Conservation (phyloP, 306 rosid species). For the Luffa acutangula region DNA sequence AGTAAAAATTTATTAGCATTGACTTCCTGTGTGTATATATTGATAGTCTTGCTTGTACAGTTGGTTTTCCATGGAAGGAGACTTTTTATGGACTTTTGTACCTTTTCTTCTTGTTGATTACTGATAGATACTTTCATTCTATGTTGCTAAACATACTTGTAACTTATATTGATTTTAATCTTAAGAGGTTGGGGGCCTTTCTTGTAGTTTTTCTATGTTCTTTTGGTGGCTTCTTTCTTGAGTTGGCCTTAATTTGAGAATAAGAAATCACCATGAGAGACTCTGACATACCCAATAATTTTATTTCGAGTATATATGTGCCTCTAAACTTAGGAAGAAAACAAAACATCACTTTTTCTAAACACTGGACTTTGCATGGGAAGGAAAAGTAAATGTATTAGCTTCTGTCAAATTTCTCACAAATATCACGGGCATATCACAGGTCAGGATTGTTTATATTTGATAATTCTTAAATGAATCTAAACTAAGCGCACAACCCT, state of each 20-base stretch:
- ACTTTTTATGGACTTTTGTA: neutral
- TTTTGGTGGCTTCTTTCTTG: neutral
- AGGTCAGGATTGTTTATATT: neutral
- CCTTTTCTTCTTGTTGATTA: neutral
- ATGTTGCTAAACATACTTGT: too few relatives aligned
- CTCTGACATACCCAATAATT: neutral
- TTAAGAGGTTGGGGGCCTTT: neutral
- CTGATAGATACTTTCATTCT: too few relatives aligned
- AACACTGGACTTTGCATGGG: neutral
- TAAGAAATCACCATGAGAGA: neutral
- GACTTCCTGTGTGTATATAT: neutral
- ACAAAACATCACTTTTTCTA: neutral
- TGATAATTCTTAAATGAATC: neutral
- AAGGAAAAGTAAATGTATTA: too few relatives aligned
- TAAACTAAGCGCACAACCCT: neutral
- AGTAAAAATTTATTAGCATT: neutral
- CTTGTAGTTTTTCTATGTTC: neutral
- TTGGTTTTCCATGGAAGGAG: neutral
- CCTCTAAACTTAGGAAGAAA: neutral
- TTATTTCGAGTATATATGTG: neutral
- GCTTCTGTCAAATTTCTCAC: neutral
- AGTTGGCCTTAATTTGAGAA: neutral
- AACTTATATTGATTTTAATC: neutral
- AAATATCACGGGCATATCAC: neutral
- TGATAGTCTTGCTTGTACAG: neutral